Percentiles rank a stretch among this genome's conserved stretches.
Conservation (phyloP, 1,139 yeast species). For the Suhomyces anneliseae region DNA sequence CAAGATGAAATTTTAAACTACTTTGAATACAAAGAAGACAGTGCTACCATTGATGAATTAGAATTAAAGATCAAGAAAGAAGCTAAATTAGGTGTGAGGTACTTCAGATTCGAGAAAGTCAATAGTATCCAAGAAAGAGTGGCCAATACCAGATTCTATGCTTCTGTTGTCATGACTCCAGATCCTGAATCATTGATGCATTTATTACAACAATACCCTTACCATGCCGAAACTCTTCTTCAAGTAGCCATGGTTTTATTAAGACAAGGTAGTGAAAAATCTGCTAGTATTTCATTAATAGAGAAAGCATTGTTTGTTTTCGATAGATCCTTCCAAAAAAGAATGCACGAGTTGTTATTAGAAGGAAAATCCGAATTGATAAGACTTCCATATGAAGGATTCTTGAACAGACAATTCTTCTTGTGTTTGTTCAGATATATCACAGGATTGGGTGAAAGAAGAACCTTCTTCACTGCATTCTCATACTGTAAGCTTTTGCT, state of each 20-base stretch:
- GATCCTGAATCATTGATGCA: conserved; percentile 68
- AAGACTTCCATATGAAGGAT: conserved; percentile 74
- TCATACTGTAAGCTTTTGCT: conserved; percentile 69
- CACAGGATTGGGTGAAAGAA: conserved; percentile 68
- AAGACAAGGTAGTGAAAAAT: conserved; percentile 72
- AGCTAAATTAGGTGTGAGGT: conserved; percentile 49
- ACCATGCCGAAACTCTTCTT: conserved; percentile 74
- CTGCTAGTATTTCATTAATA: conserved; percentile 66
- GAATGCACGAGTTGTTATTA: conserved; percentile 44
- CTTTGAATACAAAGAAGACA: conserved; percentile 41
- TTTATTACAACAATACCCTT: conserved; percentile 60
- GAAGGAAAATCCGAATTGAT: conserved; percentile 58
- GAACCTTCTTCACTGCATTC: conserved; percentile 75
- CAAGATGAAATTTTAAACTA: conserved; percentile 42
- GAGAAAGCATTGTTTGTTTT: conserved; percentile 79
- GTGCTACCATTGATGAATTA: conserved; percentile 29
- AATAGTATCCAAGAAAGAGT: conserved; percentile 39
- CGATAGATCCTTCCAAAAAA: conserved; percentile 55
- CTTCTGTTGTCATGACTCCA: conserved; percentile 66
- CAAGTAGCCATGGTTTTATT: conserved; percentile 76
- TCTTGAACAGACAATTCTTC: conserved; percentile 76
- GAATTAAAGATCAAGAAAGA: conserved; percentile 45
- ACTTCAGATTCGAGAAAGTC: conserved; percentile 52
- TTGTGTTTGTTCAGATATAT: conserved; percentile 73
- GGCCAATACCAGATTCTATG: conserved; percentile 62